Base-by-base conservation (phyloP, 106 monocot species). In the Platanthera guangdongensis region DNA sequence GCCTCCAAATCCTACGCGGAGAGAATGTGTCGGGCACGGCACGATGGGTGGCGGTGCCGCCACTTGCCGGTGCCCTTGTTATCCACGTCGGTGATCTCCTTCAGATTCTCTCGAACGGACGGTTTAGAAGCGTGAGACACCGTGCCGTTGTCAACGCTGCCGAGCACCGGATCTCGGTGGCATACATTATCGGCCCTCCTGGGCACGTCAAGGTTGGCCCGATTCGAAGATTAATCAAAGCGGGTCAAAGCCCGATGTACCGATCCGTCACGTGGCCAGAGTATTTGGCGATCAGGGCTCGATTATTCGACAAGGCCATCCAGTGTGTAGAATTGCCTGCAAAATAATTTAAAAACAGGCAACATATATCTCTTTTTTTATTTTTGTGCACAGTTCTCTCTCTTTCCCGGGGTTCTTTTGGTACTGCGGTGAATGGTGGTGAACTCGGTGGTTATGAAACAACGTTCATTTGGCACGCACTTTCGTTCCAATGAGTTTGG, bases 11-110 rank as follows among this genome's bases (percentile, higher is more conserved):
- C 51, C 64, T 85, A 8, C 51, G 45, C 50, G 63, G 68, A 10
- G 8, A 22, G 49, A 50, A 72, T 55, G 57, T 10, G n/a, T 12
- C 25, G 14, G 68, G 77, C 18, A 69, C 78, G 3, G 72, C 25
- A 47, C 69, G 75, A 21, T 88, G 88, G 88, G 78, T 82, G 9
- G 54, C 80, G 8, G 64, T 82, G 19, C 80, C 77, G n/a, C 85
- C 82, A 9, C 9, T 78, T 28, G 71, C 13, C 0, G 82, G 82
- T 4, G 85, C 85, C 32, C 75, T 88, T 3, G 82, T 83, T 0
- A 80, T 85, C 39, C 74, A 85, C 52, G 76, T 88, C 5, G 88
- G 88, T 0, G 85, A 85, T 71, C 80, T 88, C 28, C 78, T 85
- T 59, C 88, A 85, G 3, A 80, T 88, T 9, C 57, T 82, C 15